Base-by-base conservation (phyloP, 495 filamentous ascomycete species). In the Penicillium ucsense region DNA sequence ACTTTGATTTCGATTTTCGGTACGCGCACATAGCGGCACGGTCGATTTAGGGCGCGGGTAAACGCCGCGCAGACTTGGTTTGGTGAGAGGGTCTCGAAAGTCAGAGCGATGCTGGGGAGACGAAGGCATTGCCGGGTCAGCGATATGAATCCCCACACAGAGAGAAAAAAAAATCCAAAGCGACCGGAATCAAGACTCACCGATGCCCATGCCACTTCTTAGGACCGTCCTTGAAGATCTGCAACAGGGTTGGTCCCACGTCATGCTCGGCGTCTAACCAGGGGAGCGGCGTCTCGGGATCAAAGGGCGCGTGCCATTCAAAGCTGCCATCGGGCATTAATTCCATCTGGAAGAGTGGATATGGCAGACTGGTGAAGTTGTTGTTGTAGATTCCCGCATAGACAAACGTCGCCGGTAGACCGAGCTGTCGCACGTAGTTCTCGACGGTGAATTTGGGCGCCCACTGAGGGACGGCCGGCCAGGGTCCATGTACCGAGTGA, bases 331-430 rank as follows among this genome's bases (percentile, higher is more conserved):
- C 87, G 0, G 68, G 61, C 60, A 85, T 78, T 29, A 92, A 66
- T 58, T 94, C 87, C 85, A 94, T 94, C 64, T 88, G 87, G 68
- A 95, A 95, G 6, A 98, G 74, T 3, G 92, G 92, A 63, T 94
- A 96, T 0, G 83, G 86, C 29, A 96, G 75, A 48, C 84, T 89
- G 7, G 90, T 96, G 70, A 98, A 98, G 64, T 98, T 98, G 66
- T 98, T 97, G 69, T 96, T 95, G 72, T 97, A 98, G 54, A 95
- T 95, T 36, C 92, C 92, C 31, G 89, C 85, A 62, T 96, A 97
- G 51, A 96, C 81, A 53, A 95, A 96, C 6, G 91, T 96, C 2
- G 89, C 79, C 0, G 89, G 87, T 6, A 96, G 69, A 3, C 80
- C 85, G 39, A 94, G 77, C 61, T 88, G 81, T 30, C 86, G 83